Base-by-base conservation (phyloP, 2,329 filamentous ascomycete genomes). In the Arthrobotrys conoides region DNA sequence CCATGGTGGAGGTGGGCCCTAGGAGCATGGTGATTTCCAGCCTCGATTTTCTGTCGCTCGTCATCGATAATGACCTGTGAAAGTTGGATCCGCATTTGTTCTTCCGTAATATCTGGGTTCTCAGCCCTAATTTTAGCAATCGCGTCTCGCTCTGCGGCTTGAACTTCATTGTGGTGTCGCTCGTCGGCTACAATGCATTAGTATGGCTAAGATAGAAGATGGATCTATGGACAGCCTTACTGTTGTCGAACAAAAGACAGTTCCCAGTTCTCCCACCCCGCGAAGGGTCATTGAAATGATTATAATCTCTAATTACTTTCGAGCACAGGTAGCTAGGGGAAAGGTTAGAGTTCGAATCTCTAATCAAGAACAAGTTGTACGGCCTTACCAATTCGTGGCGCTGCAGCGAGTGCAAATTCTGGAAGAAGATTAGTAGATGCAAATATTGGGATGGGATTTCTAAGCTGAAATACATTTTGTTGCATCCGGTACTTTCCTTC, bases 401-500 rank as follows among this genome's bases (percentile, higher is more conserved):
- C 81, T 76, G 81, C 89, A 90, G n/a, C 87, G 87, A 0, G 88
- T 86, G 83, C 93, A 97, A 0, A 84, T 87, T 18, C 75, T 79
- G 49, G 14, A 14, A 12, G 1, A 24, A 33, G 10, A 55, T 71
- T 41, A 79, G 69, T 46, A 53, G 30, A 36, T 53, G 3, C 8
- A 24, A 4, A 5, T 24, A 5, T 14, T 30, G 27, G 27, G n/a
- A 18, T 30, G 5, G 16, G 6, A n/a, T n/a, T 10, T 14, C 33
- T 27, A 38, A 14, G 18, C 33, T 30, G 22, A 5, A 69, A 46
- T 55, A 79, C 88, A 97, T 93, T 84, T 94, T 94, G 85, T 96
- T 96, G 85, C 93, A 97, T 1, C 93, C 93, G 36, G 86, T 16
- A 16, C 38, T 83, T 41, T 91, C 88, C 83, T 96, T 97, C 83